phyloP scores from a whole-genome alignment of 495 filamentous ascomycete species.

The Collariella sp. region DNA sequence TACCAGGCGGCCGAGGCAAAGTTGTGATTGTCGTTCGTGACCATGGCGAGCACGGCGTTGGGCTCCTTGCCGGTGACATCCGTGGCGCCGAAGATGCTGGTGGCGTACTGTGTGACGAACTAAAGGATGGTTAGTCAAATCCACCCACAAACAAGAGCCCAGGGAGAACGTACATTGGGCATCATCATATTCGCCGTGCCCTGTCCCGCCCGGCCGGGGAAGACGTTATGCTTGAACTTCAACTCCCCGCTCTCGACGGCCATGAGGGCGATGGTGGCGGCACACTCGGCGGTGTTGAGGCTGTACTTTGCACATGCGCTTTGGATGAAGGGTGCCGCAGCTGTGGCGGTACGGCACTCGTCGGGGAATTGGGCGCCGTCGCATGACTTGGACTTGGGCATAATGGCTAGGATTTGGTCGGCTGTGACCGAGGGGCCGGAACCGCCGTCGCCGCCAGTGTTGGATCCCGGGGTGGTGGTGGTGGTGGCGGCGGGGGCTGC shows the following conservation, averaged over 20 bases:
- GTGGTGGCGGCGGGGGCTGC: neutral
- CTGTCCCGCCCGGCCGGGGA: slow-evolving; percentile 56
- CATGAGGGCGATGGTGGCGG: slow-evolving; percentile 55
- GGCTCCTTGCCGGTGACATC: slow-evolving; percentile 42
- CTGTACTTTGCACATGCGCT: slow-evolving; percentile 21
- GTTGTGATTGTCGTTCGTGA: slow-evolving; percentile 52
- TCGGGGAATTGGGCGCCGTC: slow-evolving; percentile 25
- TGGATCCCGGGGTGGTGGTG: neutral
- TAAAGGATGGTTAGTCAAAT: neutral
- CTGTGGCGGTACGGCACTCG: slow-evolving; percentile 60
- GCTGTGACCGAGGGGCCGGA: neutral
- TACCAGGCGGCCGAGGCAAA: slow-evolving; percentile 76
- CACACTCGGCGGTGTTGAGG: slow-evolving; percentile 45
- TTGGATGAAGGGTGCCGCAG: slow-evolving; percentile 48
- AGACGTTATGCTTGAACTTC: slow-evolving; percentile 55
- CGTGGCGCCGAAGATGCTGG: slow-evolving; percentile 41
- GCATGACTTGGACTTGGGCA: slow-evolving; percentile 43
- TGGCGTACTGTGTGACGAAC: slow-evolving; percentile 57
- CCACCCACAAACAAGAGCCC: neutral
- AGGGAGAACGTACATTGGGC: slow-evolving; percentile 17
- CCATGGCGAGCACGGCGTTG: slow-evolving; percentile 48
- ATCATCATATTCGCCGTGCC: slow-evolving; percentile 79
- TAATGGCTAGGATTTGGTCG: slow-evolving; percentile 40
- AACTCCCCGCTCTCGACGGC: slow-evolving; percentile 62
- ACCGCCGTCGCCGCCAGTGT: slow-evolving; percentile 25